These are phyloP conservation scores for Penicillium sp. DNA, from an alignment of 2,329 filamentous ascomycete species.

Conservation along the genomic window DNA sequence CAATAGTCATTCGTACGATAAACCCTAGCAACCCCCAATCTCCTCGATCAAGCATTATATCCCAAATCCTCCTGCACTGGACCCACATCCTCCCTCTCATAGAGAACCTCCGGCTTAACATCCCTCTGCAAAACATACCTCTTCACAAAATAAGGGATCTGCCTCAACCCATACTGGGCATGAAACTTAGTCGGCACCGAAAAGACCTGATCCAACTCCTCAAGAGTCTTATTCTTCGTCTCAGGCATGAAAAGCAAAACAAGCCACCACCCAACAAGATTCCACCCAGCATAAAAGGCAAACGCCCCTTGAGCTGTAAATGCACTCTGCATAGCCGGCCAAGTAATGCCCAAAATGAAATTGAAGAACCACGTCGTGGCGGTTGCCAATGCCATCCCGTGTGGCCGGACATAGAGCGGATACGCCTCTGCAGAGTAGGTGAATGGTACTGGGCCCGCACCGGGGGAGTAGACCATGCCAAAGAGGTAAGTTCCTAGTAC, in stretches of 20 bases:
- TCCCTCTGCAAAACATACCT: conserved; percentile 42
- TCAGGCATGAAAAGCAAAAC: conserved; percentile 45
- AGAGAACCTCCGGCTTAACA: conserved; percentile 38
- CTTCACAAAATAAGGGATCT: conserved; percentile 39
- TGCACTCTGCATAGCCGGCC: conserved; percentile 51
- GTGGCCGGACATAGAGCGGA: conserved; percentile 62
- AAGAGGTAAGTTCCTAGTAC: conserved; percentile 48
- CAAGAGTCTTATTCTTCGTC: conserved; percentile 45
- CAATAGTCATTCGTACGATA: background rate
- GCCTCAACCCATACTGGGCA: conserved; percentile 40
- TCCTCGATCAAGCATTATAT: conserved; percentile 20
- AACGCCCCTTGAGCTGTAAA: conserved; percentile 56
- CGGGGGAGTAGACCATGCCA: conserved; percentile 52
- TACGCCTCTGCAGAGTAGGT: conserved; percentile 69
- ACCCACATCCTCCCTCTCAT: conserved; percentile 33
- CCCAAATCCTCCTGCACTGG: conserved; percentile 26
- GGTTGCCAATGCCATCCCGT: conserved; percentile 65
- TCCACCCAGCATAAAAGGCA: conserved; percentile 50
- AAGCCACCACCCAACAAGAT: conserved; percentile 48
- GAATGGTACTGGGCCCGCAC: conserved; percentile 66
- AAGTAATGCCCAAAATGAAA: conserved; percentile 52
- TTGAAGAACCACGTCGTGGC: conserved; percentile 64
- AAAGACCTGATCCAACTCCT: conserved; percentile 57
- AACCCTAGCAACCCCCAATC: background rate
- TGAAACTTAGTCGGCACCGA: conserved; percentile 51